Percentiles rank a stretch among this genome's conserved stretches.
Conservation (phyloP, 192 early-diverging fungal genomes). For the Linnemannia zychae region DNA sequence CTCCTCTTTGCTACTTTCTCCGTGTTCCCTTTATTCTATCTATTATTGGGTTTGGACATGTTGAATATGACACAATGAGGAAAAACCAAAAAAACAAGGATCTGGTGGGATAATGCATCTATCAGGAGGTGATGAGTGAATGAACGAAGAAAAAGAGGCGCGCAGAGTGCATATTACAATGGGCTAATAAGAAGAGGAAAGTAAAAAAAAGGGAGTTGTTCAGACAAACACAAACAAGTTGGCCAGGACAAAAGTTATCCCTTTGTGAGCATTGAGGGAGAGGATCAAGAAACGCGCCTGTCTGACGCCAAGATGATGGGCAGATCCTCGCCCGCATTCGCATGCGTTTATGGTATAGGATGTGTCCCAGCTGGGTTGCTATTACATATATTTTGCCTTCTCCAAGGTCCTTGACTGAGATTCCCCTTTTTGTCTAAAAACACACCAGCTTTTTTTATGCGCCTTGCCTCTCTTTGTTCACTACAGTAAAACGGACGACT, state of each 20-base stretch:
- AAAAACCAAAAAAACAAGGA: not conserved
- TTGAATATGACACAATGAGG: not conserved
- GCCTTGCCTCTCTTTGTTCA: not conserved
- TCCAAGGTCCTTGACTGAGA: not conserved
- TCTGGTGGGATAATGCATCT: not conserved
- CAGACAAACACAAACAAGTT: not conserved
- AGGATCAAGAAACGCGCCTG: not conserved
- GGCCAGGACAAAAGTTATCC: not conserved
- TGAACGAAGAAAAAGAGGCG: not conserved
- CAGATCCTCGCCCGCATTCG: not conserved
- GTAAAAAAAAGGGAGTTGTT: not conserved
- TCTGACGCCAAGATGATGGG: not conserved
- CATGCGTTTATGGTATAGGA: too few species aligned
- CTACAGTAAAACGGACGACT: not conserved
- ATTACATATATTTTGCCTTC: too few species aligned
- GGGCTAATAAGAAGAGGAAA: not conserved
- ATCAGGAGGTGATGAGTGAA: not conserved
- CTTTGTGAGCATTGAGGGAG: not conserved
- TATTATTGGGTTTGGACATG: not conserved
- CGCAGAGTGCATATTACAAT: not conserved
- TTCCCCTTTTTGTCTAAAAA: not conserved
- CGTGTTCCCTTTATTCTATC: not conserved
- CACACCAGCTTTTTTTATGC: not conserved
- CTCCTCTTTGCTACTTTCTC: not conserved
- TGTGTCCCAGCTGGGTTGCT: too few species aligned